A percentile compares a stretch with the other conserved stretches of the same genome.
Evolutionary conservation across 768 basidiomycete genomes (phyloP).

Genomic region (Rhodocollybia butyracea): DNA sequence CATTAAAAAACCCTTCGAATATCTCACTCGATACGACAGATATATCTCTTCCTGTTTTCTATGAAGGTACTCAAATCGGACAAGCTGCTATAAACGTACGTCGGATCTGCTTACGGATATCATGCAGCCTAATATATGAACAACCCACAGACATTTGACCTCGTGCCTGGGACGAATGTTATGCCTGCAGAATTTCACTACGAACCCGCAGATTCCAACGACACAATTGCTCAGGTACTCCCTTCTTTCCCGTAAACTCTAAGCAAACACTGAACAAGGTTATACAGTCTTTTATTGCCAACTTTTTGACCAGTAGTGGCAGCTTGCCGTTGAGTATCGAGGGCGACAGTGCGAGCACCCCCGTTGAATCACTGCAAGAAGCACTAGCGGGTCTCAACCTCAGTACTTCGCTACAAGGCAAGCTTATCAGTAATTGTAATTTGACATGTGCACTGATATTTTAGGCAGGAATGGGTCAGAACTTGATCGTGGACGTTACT

Average conservation of each 20-base stretch:
- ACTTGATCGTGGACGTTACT: slow-evolving; percentile 54
- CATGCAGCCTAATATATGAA: not conserved
- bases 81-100: slow-evolving; percentile 57
- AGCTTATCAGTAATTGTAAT: not conserved
- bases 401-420: slow-evolving; percentile 47
- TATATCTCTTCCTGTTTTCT: slow-evolving; percentile 57
- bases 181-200: slow-evolving; percentile 65
- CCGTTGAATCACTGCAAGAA: slow-evolving; percentile 55
- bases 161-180: slow-evolving; percentile 55
- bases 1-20: slow-evolving; percentile 65
- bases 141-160: slow-evolving; percentile 43
- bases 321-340: slow-evolving; percentile 49
- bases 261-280: not conserved
- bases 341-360: slow-evolving; percentile 58
- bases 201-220: slow-evolving; percentile 58
- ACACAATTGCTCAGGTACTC: slow-evolving; percentile 56
- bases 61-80: slow-evolving; percentile 53
- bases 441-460: not conserved
- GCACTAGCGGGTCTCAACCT: slow-evolving; percentile 55
- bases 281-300: slow-evolving; percentile 49
- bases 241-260: not conserved
- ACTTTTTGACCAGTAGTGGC: slow-evolving; percentile 54
- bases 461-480: slow-evolving; percentile 42
- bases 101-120: not conserved
- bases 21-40: slow-evolving; percentile 57